Evolutionary conservation across 1,284 basidiomycete species (phyloP), one percentile per base, ranked within the genome.

Genomic region (Leccinum glutinopallens): DNA sequence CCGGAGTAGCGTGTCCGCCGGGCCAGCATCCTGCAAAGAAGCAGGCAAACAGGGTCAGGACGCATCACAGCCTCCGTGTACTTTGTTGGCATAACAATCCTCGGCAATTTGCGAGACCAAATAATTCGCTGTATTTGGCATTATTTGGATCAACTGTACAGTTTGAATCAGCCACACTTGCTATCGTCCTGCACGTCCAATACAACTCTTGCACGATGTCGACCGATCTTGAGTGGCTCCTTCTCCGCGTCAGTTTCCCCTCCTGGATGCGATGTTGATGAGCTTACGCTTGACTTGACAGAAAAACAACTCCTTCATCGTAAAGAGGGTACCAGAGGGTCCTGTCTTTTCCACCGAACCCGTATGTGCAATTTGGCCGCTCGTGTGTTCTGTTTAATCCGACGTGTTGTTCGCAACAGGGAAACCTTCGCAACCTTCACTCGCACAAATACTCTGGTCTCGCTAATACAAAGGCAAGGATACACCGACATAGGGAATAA

Each of bases 361-460:
- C 69, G 93, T 94, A 77, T 74, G 90, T 86, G 55, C 22, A 25
- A 25, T 25, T 51, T 25, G 51, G 15, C 13, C 3, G 10, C 19
- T 46, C 55, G n/a, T 15, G 9, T 64, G 13, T 10, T 5, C 43
- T 17, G 12, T 46, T 15, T 54, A 54, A 29, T 32, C 22, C 4
- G 49, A 71, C 63, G n/a, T 43, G 56, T 61, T 41, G 4, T 60
- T 61, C 55, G 35, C 37, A 8, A 35, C 71, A 94, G 91, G 93
- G 91, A 70, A 96, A 96, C 84, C 86, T 95, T 76, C 80, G 84
- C 66, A 95, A 93, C 83, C 73, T 93, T 71, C 91, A 95, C 83
- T 95, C 94, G 35, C 84, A 86, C 84, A 96, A 95, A 78, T 95
- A 87, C 84, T 96, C 94, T 66, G 93, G 93, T 68, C 82, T 96